Evolutionary conservation across 495 filamentous ascomycete genomes (phyloP).

Genomic region (Xylaria flabelliformis): DNA sequence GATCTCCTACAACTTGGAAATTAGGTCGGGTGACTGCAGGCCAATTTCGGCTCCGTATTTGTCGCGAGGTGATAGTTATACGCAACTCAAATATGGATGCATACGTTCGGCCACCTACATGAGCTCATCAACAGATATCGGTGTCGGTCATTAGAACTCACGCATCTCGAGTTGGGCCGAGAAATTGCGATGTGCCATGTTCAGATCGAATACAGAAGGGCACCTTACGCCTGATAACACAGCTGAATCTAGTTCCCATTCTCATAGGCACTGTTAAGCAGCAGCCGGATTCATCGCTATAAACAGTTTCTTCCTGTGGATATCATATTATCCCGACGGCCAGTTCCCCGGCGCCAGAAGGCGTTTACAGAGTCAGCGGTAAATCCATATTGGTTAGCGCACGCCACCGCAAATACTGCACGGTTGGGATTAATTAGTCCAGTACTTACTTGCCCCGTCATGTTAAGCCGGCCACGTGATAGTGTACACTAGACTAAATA

Average conservation of each 20-base stretch:
- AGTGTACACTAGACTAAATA: background rate
- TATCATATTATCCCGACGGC: background rate
- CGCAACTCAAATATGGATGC: slow-evolving; percentile 10
- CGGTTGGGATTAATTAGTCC: slow-evolving; percentile 5
- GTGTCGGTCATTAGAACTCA: background rate
- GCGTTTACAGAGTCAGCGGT: background rate
- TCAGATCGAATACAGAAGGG: background rate
- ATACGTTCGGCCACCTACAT: slow-evolving; percentile 1
- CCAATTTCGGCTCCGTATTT: background rate
- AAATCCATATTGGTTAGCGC: slow-evolving; percentile 3
- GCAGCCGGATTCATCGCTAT: background rate
- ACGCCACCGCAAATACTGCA: background rate
- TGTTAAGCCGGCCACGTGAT: slow-evolving; percentile 15
- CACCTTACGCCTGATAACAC: background rate
- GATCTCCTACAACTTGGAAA: background rate
- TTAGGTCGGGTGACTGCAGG: slow-evolving; percentile 9
- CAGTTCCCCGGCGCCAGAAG: slow-evolving; percentile 11
- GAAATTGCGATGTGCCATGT: slow-evolving; percentile 25
- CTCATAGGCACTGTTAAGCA: background rate
- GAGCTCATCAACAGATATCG: background rate
- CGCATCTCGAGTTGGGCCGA: slow-evolving; percentile 10
- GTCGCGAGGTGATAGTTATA: slow-evolving; percentile 2
- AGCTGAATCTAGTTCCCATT: background rate
- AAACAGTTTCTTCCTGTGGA: background rate
- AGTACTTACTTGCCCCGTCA: slow-evolving; percentile 1